These are phyloP conservation scores for Nothophytophthora sp. DNA, from an alignment of 352 stramenopile species.

Conservation along the genomic window DNA sequence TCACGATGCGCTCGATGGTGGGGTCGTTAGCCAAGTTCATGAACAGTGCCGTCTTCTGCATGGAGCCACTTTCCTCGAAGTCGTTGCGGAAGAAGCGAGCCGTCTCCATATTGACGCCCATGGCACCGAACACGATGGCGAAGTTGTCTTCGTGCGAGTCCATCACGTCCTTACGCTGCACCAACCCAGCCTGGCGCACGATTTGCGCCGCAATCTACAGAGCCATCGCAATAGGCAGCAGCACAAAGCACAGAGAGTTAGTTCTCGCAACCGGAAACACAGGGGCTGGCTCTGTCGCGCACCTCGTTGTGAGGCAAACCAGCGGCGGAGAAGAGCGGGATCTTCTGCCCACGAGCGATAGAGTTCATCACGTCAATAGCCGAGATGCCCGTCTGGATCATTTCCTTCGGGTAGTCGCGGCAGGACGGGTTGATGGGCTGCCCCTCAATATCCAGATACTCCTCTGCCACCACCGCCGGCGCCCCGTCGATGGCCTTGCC, in stretches of 20 bases:
- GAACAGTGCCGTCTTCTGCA: conserved; percentile 99
- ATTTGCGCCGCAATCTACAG: conserved; percentile 97
- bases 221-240: not conserved
- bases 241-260: conserved; percentile 7
- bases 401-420: conserved; percentile 99
- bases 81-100: conserved; percentile 96
- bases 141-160: conserved; percentile 99
- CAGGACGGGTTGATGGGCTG: conserved; percentile 99
- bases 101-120: conserved; percentile 99
- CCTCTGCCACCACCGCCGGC: conserved; percentile 97
- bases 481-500: conserved; percentile 98
- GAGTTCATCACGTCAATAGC: conserved; percentile 99
- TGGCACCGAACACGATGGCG: conserved; percentile 99
- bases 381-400: conserved; percentile 99
- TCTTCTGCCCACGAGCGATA: conserved; percentile 99
- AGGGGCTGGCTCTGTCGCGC: not conserved
- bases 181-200: conserved; percentile 97
- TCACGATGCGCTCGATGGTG: conserved; percentile 99
- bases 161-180: conserved; percentile 98
- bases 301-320: conserved; percentile 98
- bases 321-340: conserved; percentile 99
- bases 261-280: not conserved
- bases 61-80: conserved; percentile 98
- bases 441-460: conserved; percentile 99
- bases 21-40: conserved; percentile 99